Evolutionary conservation across 768 basidiomycete species (phyloP), one percentile per base, ranked within the genome.

Genomic region (Amanita brunnescens): DNA sequence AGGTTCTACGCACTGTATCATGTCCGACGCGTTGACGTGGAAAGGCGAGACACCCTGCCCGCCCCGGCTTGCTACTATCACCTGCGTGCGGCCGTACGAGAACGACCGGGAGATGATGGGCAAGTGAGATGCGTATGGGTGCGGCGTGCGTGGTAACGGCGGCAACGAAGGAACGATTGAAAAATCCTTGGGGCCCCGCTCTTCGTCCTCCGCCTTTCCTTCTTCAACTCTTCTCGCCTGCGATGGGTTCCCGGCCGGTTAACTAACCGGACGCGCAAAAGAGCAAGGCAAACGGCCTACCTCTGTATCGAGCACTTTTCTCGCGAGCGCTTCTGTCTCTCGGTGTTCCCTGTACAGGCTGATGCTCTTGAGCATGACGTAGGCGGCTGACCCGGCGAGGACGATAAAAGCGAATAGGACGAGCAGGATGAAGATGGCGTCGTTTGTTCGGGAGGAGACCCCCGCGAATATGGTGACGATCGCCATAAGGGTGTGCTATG

Each of bases 301-400:
- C 35, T 48, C 47, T 0, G 47, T 48, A 16, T 38, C 34, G 34
- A 34, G 38, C n/a, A 48, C 47, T 23, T 39, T 48, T 10, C 35
- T 48, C 14, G 23, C 47, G n/a, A 48, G 47, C 35, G 47, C 47
- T 24, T 48, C 47, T 8, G 47, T 48, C 16, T 48, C 47, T 37
- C 38, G 34, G 9, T 48, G 47, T 12, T 48, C 47, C n/a, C n/a
- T 48, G 47, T 38, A 48, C 5, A 48, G 35, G 21, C 18, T 16
- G 23, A 29, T 9, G 21, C n/a, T 32, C 30, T 47, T 47, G 30
- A 14, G 13, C 0, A 47, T 12, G 32, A 47, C 8, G 21, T 14
- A 47, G 14, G 45, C 13, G 30, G 33, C 10, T 24, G 29, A 35
- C 16, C 5, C 30, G 8, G 23, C 21, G 12, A 47, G n/a, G 33